Evolutionary conservation across 23 red algal genomes (phyloP), one percentile per base, ranked within the genome.

Genomic region (Gracilaria domingensis): DNA sequence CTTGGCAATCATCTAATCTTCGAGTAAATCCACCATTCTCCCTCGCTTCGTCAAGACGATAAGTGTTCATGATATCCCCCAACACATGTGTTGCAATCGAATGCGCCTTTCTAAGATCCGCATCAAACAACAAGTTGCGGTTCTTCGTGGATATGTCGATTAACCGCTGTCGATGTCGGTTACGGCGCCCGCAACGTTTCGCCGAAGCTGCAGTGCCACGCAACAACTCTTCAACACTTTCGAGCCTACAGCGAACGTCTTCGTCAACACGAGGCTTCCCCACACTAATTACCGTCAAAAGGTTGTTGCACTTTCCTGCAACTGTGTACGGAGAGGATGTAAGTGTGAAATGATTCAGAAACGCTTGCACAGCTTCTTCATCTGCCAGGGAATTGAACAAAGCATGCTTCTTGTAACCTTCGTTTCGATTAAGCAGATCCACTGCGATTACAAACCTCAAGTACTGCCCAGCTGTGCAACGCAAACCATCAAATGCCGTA

Each of bases 311-410:
- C 24, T 79, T 79, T 8, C 13, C 11, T 17, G 74, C 9, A 3
- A 79, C 74, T 14, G 74, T 79, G 9, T 29, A 47, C 24, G 74
- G 74, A 29, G 74, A 36, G 1, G 40, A 12, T 12, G 48, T 50
- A 8, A 45, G 26, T 1, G 12, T 79, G 48, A 50, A 79, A 79
- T 79, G 48, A 48, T 79, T 79, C 5, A 79, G 28, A 21, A 79
- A 79, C 17, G 0, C 6, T 24, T 79, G 17, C 26, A 79, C 74
- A 2, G 37, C 29, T 12, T 54, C 37, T 12, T 25, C 5, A 29
- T 79, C 37, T 48, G 25, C 39, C 3, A 79, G 16, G 9, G 24
- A 8, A 25, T 9, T 2, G 35, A 79, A 79, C 23, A 79, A 48
- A 21, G 20, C 48, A 16, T 79, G 48, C 35, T 50, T 2, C 48